These are phyloP conservation scores for Amphichorda felina DNA, from an alignment of 2,329 filamentous ascomycete genomes.

Conservation along the genomic window DNA sequence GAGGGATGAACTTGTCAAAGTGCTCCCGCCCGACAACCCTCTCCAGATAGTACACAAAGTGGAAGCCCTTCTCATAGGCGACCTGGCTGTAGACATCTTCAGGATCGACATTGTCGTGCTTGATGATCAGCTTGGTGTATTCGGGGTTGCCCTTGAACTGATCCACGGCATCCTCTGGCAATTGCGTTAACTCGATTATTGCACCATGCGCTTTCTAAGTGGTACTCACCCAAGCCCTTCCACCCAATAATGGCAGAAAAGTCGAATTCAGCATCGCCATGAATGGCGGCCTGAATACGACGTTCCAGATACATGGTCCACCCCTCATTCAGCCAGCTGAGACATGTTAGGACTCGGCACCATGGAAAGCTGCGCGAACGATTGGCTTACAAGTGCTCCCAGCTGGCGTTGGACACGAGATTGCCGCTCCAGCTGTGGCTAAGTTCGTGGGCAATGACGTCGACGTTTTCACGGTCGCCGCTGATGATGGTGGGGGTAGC, in stretches of 20 bases:
- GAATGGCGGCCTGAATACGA: slow-evolving; percentile 63
- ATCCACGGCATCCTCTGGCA: slow-evolving; percentile 59
- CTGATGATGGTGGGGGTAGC: slow-evolving; percentile 91
- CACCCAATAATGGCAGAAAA: slow-evolving; percentile 95
- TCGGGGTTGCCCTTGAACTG: slow-evolving; percentile 74
- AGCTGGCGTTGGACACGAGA: slow-evolving; percentile 63
- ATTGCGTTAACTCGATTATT: slow-evolving; percentile 1
- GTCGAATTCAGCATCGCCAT: slow-evolving; percentile 77
- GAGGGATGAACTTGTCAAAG: slow-evolving; percentile 90
- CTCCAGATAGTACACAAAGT: slow-evolving; percentile 86
- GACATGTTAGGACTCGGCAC: slow-evolving; percentile 1
- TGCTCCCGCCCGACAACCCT: slow-evolving; percentile 71
- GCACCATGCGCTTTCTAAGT: background rate
- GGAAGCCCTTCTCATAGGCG: slow-evolving; percentile 95
- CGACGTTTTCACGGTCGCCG: slow-evolving; percentile 81
- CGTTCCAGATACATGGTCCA: slow-evolving; percentile 96
- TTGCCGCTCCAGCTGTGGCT: slow-evolving; percentile 82
- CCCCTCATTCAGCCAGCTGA: slow-evolving; percentile 59
- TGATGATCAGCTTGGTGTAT: slow-evolving; percentile 83
- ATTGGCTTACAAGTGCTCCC: slow-evolving; percentile 62
- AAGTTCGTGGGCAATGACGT: slow-evolving; percentile 86
- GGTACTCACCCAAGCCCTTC: slow-evolving; percentile 57
- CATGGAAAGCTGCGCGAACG: background rate
- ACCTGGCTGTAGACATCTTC: slow-evolving; percentile 91
- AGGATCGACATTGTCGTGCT: slow-evolving; percentile 82